phyloP scores from a whole-genome alignment of 768 basidiomycete species.

The Russula sp. region DNA sequence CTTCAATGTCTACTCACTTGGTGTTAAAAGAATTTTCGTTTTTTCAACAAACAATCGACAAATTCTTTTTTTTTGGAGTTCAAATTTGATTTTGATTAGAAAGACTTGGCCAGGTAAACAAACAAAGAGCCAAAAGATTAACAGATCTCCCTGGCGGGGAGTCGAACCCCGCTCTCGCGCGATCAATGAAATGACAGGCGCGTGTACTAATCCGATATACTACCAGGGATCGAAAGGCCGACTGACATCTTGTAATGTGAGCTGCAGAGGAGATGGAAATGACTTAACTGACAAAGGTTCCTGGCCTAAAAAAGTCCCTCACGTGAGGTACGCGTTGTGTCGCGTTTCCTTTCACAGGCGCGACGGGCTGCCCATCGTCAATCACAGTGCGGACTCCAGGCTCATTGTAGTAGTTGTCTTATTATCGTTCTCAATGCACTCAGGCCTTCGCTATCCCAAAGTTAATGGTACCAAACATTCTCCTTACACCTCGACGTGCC shows the following conservation, averaged over 20 bases:
- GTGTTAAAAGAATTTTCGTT: no score
- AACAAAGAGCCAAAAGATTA: background rate
- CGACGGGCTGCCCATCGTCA: background rate
- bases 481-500: background rate
- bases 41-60: no score
- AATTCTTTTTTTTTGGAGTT: no score
- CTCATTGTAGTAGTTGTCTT: background rate
- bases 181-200: slow-evolving; percentile 14
- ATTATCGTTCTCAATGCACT: slow-evolving; percentile 8
- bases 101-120: background rate
- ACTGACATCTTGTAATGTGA: background rate
- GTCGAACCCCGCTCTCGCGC: slow-evolving; percentile 32
- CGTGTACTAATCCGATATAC: slow-evolving; percentile 18
- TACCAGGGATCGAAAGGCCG: background rate
- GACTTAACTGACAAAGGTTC: no score
- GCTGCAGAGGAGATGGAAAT: no score
- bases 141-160: slow-evolving; percentile 27
- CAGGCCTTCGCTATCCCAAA: slow-evolving; percentile 17
- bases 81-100: no score
- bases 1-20: no score
- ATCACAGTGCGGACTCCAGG: background rate
- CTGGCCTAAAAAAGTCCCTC: background rate
- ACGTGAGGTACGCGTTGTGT: background rate
- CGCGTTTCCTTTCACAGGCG: background rate
- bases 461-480: slow-evolving; percentile 12